Percentiles rank a stretch among this genome's conserved stretches.
Conservation (phyloP, 768 basidiomycete genomes). For the Mycena chlorophos region DNA sequence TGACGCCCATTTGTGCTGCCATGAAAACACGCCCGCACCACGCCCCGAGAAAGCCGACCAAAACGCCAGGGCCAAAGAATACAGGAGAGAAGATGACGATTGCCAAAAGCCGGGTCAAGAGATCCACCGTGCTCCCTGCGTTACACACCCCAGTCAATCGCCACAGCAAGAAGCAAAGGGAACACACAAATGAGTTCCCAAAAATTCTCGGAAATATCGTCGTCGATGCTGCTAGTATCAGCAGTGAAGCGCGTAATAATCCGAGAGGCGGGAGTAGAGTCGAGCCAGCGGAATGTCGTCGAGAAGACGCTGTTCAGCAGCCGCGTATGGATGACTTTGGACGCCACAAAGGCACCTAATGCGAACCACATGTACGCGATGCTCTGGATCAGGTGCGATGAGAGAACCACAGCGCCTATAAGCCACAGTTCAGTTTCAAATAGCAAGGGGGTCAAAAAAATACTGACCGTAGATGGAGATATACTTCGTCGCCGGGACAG, state of each 20-base stretch:
- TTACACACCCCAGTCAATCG: not conserved
- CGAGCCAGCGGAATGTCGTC: conserved; percentile 51
- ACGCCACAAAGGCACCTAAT: conserved; percentile 48
- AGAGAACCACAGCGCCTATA: conserved; percentile 15
- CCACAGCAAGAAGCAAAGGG: conserved; percentile 6
- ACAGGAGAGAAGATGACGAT: conserved; percentile 46
- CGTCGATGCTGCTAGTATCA: conserved; percentile 37
- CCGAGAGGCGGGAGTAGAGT: conserved; percentile 48
- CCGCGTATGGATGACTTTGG: conserved; percentile 50
- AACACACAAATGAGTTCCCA: not conserved
- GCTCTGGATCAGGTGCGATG: conserved; percentile 19
- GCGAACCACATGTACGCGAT: not conserved
- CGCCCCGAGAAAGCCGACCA: conserved; percentile 43
- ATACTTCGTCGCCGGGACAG: conserved; percentile 35
- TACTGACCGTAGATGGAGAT: conserved; percentile 23
- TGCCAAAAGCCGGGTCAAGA: conserved; percentile 33
- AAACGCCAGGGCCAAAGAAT: conserved; percentile 46
- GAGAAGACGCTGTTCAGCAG: conserved; percentile 56
- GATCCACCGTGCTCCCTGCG: not conserved
- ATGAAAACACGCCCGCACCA: conserved; percentile 47
- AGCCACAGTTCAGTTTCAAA: conserved; percentile 1
- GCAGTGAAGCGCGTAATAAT: conserved; percentile 68
- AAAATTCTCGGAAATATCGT: conserved; percentile 33
- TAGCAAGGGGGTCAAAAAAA: not conserved
- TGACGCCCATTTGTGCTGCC: conserved; percentile 46